These are phyloP conservation scores for Aureobasidium sp. DNA, from an alignment of 2,329 filamentous ascomycete species.

Conservation along the genomic window DNA sequence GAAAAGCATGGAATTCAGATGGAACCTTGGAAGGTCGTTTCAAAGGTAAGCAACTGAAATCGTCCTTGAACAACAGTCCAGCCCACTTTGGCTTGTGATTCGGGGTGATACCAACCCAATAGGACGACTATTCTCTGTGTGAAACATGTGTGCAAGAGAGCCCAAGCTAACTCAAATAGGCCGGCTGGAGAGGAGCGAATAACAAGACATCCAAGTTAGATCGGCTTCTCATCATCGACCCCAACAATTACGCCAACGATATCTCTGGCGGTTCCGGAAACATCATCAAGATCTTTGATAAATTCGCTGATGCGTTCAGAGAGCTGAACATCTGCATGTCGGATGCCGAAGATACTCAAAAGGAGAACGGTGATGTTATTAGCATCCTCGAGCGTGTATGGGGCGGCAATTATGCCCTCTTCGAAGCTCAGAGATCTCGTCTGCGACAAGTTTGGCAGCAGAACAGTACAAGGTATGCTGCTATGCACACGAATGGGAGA, in stretches of 20 bases:
- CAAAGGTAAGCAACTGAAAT: constrained; percentile 63
- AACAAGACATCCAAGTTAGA: constrained; percentile 47
- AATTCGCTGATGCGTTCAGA: constrained; percentile 60
- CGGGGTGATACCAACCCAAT: too few relatives aligned
- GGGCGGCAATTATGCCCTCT: constrained; percentile 71
- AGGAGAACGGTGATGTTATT: constrained; percentile 26
- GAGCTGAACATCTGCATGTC: constrained; percentile 37
- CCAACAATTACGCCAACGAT: constrained; percentile 78
- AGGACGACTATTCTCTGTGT: too few relatives aligned
- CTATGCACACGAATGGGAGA: constrained; percentile 1
- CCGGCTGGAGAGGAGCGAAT: constrained; percentile 14
- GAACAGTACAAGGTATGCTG: constrained; percentile 17
- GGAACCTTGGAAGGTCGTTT: constrained; percentile 64
- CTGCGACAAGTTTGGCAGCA: constrained; percentile 36
- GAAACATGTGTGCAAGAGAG: constrained; percentile 19
- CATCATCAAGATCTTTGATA: constrained; percentile 57
- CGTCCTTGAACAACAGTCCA: too few relatives aligned
- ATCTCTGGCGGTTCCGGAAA: constrained; percentile 80
- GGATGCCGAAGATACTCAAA: constrained; percentile 35
- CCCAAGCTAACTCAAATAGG: constrained; percentile 19
- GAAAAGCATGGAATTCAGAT: constrained; percentile 65
- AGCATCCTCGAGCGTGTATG: constrained; percentile 68
- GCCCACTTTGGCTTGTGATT: too few relatives aligned
- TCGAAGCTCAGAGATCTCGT: constrained; percentile 60
- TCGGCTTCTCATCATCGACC: constrained; percentile 83